Evolutionary conservation across 352 stramenopile species (phyloP), one percentile per base, ranked within the genome.

Genomic region (Phytopythium aichiense): DNA sequence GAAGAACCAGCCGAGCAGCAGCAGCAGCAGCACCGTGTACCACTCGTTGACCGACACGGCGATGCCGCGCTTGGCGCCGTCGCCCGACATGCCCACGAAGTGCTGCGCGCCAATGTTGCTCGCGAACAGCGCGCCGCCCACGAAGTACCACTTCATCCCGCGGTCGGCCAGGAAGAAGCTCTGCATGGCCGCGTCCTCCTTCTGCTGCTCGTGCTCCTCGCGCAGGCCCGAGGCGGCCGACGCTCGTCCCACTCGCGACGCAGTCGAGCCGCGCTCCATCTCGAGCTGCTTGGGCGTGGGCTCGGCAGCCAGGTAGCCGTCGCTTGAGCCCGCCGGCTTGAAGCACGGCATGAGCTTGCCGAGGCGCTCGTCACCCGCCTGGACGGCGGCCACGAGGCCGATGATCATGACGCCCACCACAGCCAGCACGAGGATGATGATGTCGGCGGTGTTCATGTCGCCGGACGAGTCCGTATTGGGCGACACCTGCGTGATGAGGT

Each of bases 11-110:
- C 74, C 81, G 38, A 87, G 65, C 15, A 76, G 65, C 56, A 90
- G 48, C 65, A 88, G 77, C 31, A 84, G 67, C 42, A 87, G 69
- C 45, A 76, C 68, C 12, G 76, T 75, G 54, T 84, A 85, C 74
- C 81, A 86, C 25, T 90, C 76, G 64, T 87, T 88, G 68, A 88
- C 81, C 7, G 77, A 72, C 20, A 85, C 74, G 30, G 79, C 77
- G 48, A 90, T 79, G 40, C 81, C 81, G 18, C 76, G 76, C 40
- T 68, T 69, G 45, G 81, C 79, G 23, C 79, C 81, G 54, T 84
- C 76, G 16, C 81, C 81, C 11, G 81, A 77, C 76, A 90, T 87
- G 22, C 81, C 81, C n/a, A 90, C 71, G 68, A 90, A 90, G 64
- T 88, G 78, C 60, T 88, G 74, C 18, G 76, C 75, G 53, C 81